Evolutionary conservation across 495 filamentous ascomycete species (phyloP).

Genomic region (Aspergillus cristatus): DNA sequence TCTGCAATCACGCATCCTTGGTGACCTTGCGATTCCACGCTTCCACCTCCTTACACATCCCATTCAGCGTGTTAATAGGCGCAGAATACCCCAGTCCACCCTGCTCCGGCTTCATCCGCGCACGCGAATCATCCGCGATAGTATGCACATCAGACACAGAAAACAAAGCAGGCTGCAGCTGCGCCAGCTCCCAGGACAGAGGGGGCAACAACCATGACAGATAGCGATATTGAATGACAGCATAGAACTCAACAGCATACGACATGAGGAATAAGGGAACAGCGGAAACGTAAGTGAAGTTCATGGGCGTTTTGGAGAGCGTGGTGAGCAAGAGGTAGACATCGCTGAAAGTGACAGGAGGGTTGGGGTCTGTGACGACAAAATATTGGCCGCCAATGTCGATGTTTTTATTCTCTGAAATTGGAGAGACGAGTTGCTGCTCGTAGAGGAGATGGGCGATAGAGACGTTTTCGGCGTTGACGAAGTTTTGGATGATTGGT

Average conservation of each 20-base stretch:
- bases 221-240: conserved; percentile 31
- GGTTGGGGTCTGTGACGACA: conserved; percentile 31
- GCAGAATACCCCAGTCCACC: conserved; percentile 45
- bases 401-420: conserved; percentile 17
- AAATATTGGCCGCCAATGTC: conserved; percentile 34
- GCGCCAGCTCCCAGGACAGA: conserved; percentile 32
- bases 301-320: conserved; percentile 21
- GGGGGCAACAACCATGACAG: conserved; percentile 35
- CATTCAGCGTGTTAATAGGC: conserved; percentile 43
- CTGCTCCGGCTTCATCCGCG: conserved; percentile 26
- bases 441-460: conserved; percentile 53
- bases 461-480: conserved; percentile 48
- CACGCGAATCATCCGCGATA: conserved; percentile 37
- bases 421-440: conserved; percentile 38
- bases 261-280: conserved; percentile 32
- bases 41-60: conserved; percentile 43
- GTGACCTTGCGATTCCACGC: conserved; percentile 36
- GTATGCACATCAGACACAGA: conserved; percentile 41
- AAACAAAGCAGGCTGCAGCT: conserved; percentile 46
- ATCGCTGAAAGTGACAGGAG: conserved; percentile 25
- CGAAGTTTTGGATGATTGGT: conserved; percentile 45
- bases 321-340: conserved; percentile 25
- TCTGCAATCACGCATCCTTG: too few species aligned
- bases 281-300: conserved; percentile 19
- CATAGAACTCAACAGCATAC: conserved; percentile 42